phyloP scores from a whole-genome alignment of 2,329 filamentous ascomycete genomes.

The Trichoderma gracile region DNA sequence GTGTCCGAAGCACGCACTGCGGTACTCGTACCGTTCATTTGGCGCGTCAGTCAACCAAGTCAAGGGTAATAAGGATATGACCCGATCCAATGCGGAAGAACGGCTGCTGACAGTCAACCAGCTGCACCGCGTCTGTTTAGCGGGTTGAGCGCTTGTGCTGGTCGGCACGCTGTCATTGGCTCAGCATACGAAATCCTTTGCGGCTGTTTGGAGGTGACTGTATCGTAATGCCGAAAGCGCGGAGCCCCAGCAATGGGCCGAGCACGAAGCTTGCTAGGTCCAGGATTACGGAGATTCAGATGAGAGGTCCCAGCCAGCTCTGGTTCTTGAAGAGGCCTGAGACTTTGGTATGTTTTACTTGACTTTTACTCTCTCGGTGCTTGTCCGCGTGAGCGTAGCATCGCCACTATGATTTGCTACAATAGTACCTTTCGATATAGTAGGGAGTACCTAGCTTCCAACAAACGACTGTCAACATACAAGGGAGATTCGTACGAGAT shows the following conservation, averaged over 20 bases:
- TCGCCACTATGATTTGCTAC: neutral
- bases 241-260: neutral
- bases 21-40: slow-evolving; percentile 1
- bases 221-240: neutral
- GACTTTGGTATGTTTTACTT: neutral
- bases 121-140: slow-evolving; percentile 18
- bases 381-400: neutral
- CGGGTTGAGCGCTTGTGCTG: slow-evolving; percentile 14
- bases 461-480: no score
- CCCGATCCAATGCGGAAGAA: neutral
- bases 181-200: neutral
- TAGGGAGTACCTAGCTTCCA: no score
- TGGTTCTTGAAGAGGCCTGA: no score
- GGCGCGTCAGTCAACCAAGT: neutral
- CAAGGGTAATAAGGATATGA: neutral
- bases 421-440: no score
- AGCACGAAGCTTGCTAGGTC: no score
- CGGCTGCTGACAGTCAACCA: neutral
- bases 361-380: slow-evolving; percentile 5
- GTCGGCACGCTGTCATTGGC: slow-evolving; percentile 2
- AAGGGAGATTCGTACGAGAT: no score
- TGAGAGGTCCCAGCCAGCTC: no score
- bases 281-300: no score
- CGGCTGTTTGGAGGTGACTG: neutral
- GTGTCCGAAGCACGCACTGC: slow-evolving; percentile 10